A percentile compares a stretch with the other conserved stretches of the same genome.
phyloP scores from a whole-genome alignment of 75 land plant genomes.

The Sequoia sempervirens region DNA sequence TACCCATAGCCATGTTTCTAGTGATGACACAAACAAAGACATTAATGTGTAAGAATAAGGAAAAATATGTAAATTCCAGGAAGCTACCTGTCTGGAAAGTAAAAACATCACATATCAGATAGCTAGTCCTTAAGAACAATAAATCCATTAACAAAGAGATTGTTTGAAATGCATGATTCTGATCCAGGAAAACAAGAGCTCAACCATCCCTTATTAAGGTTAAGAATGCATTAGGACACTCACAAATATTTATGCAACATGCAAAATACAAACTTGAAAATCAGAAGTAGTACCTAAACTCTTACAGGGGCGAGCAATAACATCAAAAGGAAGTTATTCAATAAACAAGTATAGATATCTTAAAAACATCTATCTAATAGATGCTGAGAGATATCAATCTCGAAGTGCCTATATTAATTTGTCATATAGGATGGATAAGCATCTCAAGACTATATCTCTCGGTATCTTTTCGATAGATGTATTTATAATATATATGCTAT shows the following conservation, averaged over 20 bases:
- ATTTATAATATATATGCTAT: no score
- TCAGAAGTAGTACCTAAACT: neutral
- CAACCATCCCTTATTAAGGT: neutral
- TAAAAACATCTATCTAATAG: no score
- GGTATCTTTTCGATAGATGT: no score
- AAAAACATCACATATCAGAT: neutral
- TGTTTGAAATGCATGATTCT: neutral
- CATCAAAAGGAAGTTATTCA: neutral
- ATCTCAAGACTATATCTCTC: no score
- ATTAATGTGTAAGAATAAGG: neutral
- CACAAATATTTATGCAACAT: neutral
- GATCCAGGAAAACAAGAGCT: neutral
- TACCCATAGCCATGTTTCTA: slow-evolving; percentile 22
- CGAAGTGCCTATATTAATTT: no score
- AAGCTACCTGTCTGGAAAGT: neutral
- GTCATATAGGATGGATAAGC: no score
- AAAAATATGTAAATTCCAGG: neutral
- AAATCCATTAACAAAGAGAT: neutral
- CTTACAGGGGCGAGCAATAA: neutral
- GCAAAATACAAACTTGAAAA: neutral
- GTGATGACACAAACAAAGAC: neutral
- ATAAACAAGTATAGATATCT: neutral
- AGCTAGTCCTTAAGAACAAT: neutral
- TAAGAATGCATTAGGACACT: neutral
- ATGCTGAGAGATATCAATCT: no score